Conservation (phyloP, 2,329 filamentous ascomycete genomes). For the Neoarthrinium moseri region DNA sequence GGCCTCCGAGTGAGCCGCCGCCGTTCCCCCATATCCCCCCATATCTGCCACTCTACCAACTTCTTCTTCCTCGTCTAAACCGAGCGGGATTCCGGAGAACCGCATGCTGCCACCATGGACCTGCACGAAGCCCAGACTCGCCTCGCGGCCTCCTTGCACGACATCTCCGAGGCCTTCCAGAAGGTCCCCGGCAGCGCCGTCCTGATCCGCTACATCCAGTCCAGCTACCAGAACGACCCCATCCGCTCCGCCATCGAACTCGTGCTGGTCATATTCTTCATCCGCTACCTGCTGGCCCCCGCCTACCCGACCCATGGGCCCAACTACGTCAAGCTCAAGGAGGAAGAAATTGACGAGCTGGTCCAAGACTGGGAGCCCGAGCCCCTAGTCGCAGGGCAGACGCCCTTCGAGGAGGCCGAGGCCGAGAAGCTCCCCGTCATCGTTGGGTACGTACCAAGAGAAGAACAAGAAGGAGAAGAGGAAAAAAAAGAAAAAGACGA, state of each 20-base stretch:
- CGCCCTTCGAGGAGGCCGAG: slow-evolving; percentile 74
- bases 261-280: slow-evolving; percentile 90
- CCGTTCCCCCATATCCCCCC: too few species aligned
- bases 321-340: slow-evolving; percentile 83
- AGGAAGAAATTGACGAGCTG: slow-evolving; percentile 96
- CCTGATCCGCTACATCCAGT: slow-evolving; percentile 90
- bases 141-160: slow-evolving; percentile 49
- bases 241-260: slow-evolving; percentile 91
- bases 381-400: slow-evolving; percentile 76
- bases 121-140: slow-evolving; percentile 59
- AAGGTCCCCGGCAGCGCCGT: slow-evolving; percentile 93
- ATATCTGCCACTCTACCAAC: too few species aligned
- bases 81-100: too few species aligned
- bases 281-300: slow-evolving; percentile 87
- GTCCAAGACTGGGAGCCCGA: slow-evolving; percentile 97
- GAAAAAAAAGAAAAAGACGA: not conserved
- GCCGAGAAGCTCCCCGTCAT: slow-evolving; percentile 84
- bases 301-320: slow-evolving; percentile 90
- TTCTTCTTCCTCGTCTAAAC: too few species aligned
- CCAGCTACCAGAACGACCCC: slow-evolving; percentile 96
- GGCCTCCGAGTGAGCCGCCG: too few species aligned
- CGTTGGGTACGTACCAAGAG: slow-evolving; percentile 63
- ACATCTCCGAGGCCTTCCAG: slow-evolving; percentile 69
- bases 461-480: not conserved
- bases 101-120: slow-evolving; percentile 60